These are phyloP conservation scores for Taiozyma sp. DNA, from an alignment of 1,139 yeast species.

Conservation along the genomic window DNA sequence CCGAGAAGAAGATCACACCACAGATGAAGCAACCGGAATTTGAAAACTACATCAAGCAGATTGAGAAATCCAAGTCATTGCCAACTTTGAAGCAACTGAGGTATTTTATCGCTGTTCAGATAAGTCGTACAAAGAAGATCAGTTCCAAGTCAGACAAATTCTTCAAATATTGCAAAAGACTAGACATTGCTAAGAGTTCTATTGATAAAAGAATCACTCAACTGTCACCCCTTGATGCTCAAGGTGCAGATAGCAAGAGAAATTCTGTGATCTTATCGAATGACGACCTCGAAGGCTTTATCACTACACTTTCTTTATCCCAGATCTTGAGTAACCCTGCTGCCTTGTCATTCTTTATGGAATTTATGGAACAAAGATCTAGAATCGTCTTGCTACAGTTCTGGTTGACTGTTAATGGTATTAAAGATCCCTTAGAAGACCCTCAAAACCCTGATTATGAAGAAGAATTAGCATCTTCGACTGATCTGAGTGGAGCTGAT, in stretches of 20 bases:
- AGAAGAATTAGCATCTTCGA: constrained; percentile 19
- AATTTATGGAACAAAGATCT: constrained; percentile 48
- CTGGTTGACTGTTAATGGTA: constrained; percentile 63
- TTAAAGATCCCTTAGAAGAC: constrained; percentile 71
- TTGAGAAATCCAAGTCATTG: constrained; percentile 31
- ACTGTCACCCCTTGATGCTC: constrained; percentile 2
- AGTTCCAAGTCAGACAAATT: constrained; percentile 19
- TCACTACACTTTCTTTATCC: constrained; percentile 30
- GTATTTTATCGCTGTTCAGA: constrained; percentile 39
- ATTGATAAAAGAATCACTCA: constrained; percentile 28
- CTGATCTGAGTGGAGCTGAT: constrained; percentile 24
- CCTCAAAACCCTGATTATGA: constrained; percentile 28
- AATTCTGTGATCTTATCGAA: constrained; percentile 9
- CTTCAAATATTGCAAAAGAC: constrained; percentile 26
- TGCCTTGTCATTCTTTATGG: constrained; percentile 46
- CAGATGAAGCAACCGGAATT: constrained; percentile 35
- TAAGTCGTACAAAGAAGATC: constrained; percentile 24
- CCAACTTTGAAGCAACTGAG: constrained; percentile 40
- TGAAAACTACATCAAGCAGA: constrained; percentile 37
- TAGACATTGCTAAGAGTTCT: constrained; percentile 28
- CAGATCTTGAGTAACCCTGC: constrained; percentile 43
- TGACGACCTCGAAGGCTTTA: constrained; percentile 19
- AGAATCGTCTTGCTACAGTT: constrained; percentile 46
- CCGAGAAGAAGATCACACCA: constrained; percentile 26
- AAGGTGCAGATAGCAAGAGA: constrained; percentile 3